Conservation (phyloP, 2,329 filamentous ascomycete genomes). For the Phialemonium atrogriseum region DNA sequence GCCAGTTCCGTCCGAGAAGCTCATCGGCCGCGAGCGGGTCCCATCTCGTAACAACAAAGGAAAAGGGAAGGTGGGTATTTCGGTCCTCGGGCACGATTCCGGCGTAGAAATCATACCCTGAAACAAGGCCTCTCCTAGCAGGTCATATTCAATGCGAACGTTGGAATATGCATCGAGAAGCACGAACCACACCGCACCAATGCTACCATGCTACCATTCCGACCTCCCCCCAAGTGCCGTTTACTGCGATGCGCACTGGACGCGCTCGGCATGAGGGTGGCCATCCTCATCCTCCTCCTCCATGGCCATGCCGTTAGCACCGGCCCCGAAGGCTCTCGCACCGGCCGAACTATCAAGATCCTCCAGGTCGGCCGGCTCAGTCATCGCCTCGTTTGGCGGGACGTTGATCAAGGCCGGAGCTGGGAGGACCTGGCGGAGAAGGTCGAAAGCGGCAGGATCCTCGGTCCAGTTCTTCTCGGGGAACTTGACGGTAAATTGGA, state of each 20-base stretch:
- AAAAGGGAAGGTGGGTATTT: no score
- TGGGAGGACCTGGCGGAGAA: constrained; percentile 80
- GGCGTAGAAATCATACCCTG: no score
- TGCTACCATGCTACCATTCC: no score
- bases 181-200: background rate
- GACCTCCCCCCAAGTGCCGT: constrained; percentile 11
- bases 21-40: no score
- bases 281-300: constrained; percentile 75
- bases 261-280: constrained; percentile 65
- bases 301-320: constrained; percentile 30
- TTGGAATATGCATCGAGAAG: background rate
- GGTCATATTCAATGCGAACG: no score
- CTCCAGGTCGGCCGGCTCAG: constrained; percentile 80
- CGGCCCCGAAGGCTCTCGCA: constrained; percentile 57
- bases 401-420: constrained; percentile 52
- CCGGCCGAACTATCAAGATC: constrained; percentile 67
- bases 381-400: constrained; percentile 80
- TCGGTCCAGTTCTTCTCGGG: constrained; percentile 67
- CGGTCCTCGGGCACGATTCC: no score
- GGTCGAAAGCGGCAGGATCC: constrained; percentile 62
- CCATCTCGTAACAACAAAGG: no score
- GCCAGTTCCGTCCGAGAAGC: no score
- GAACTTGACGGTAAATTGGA: constrained; percentile 97
- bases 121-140: no score
- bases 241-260: constrained; percentile 86